Percentiles rank a stretch among this genome's conserved stretches.
Evolutionary conservation across 2,329 filamentous ascomycete genomes (phyloP).

Genomic region (Calonectria hongkongensis): DNA sequence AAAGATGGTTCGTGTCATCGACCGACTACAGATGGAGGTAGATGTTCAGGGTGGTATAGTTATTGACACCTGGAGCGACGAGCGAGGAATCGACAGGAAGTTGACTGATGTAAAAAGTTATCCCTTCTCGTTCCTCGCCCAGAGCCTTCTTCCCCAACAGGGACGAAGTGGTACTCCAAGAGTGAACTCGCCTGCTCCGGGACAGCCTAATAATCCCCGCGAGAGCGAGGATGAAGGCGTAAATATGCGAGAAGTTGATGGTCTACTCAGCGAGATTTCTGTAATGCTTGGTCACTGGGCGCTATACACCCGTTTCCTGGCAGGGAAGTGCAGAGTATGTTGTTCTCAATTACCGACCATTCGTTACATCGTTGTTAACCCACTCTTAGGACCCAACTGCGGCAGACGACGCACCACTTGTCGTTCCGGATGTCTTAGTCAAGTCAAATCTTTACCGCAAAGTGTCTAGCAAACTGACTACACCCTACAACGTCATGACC

Average conservation of each 20-base stretch:
- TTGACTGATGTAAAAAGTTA: conserved; percentile 98
- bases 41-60: conserved; percentile 98
- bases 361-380: conserved; percentile 39
- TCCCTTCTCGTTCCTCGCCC: conserved; percentile 96
- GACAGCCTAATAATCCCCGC: conserved; percentile 71
- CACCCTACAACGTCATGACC: conserved; percentile 92
- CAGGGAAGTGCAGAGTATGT: conserved; percentile 87
- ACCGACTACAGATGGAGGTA: conserved; percentile 93
- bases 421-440: conserved; percentile 82
- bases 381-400: conserved; percentile 67
- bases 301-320: conserved; percentile 91
- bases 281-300: conserved; percentile 97
- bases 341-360: background rate
- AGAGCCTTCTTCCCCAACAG: conserved; percentile 89
- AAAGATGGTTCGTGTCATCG: conserved; percentile 96
- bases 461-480: conserved; percentile 81
- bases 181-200: conserved; percentile 84
- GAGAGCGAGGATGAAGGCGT: conserved; percentile 92
- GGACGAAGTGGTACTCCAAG: conserved; percentile 79
- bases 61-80: conserved; percentile 95
- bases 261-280: conserved; percentile 88
- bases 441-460: conserved; percentile 90
- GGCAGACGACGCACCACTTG: conserved; percentile 74
- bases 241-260: conserved; percentile 97
- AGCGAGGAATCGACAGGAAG: conserved; percentile 87